A percentile compares a stretch with the other conserved stretches of the same genome.
phyloP scores from a whole-genome alignment of 2,329 filamentous ascomycete genomes.

The Pseudogymnoascus sp. region DNA sequence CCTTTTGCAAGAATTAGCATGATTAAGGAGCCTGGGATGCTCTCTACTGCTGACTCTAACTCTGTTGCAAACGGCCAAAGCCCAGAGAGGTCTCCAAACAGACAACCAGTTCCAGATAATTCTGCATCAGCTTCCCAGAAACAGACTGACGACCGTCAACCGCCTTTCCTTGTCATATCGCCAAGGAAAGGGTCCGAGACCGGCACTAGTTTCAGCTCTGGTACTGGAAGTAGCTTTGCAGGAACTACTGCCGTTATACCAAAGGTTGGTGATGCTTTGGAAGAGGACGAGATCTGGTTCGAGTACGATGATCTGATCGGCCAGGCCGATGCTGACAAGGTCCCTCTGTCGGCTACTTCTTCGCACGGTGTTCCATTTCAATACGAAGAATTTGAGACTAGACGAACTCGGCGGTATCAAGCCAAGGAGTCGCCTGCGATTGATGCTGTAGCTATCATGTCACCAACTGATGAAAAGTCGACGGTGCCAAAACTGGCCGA shows the following conservation, averaged over 20 bases:
- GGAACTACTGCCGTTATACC: constrained; percentile 61
- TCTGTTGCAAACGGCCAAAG: constrained; percentile 43
- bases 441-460: constrained; percentile 15
- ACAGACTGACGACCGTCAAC: background rate
- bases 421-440: constrained; percentile 22
- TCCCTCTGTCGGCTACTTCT: constrained; percentile 44
- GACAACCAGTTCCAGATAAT: constrained; percentile 14
- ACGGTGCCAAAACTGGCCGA: background rate
- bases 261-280: constrained; percentile 49
- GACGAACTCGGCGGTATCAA: constrained; percentile 16
- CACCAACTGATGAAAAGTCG: constrained; percentile 16
- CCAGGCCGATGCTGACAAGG: constrained; percentile 42
- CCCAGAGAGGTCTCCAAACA: constrained; percentile 22
- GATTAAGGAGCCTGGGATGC: constrained; percentile 24
- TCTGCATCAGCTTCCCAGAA: background rate
- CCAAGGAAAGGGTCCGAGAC: constrained; percentile 62
- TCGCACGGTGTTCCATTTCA: constrained; percentile 49
- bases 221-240: constrained; percentile 44
- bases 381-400: constrained; percentile 40
- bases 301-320: constrained; percentile 87
- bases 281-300: constrained; percentile 78
- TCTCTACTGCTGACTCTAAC: constrained; percentile 29
- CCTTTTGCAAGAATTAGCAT: constrained; percentile 58
- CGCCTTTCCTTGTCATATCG: constrained; percentile 60
- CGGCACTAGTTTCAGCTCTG: constrained; percentile 53